phyloP scores from a whole-genome alignment of 1,284 basidiomycete genomes.

The Rhodotorula sp. region DNA sequence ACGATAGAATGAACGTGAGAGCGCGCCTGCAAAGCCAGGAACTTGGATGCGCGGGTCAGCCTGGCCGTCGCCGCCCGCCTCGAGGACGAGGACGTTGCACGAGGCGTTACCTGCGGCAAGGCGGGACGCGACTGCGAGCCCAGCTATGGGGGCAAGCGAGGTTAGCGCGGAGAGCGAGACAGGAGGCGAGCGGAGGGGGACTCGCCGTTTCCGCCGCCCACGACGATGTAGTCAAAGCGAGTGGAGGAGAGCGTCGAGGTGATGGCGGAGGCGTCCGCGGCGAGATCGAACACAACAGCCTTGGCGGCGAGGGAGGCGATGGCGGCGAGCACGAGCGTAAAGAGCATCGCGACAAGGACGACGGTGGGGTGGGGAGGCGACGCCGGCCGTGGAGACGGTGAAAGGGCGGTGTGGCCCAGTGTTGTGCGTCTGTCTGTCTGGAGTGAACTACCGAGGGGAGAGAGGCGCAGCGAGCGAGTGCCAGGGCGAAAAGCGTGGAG shows the following conservation, averaged over 20 bases:
- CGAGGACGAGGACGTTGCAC: slow-evolving; percentile 22
- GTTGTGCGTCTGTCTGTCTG: too few relatives aligned
- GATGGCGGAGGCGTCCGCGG: background rate
- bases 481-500: too few relatives aligned
- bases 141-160: slow-evolving; percentile 7
- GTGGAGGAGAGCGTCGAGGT: background rate
- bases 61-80: slow-evolving; percentile 18
- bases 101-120: slow-evolving; percentile 1
- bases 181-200: too few relatives aligned
- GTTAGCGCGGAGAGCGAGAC: background rate
- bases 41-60: slow-evolving; percentile 29
- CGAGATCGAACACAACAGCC: slow-evolving; percentile 19
- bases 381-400: background rate
- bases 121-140: slow-evolving; percentile 24
- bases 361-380: background rate
- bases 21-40: slow-evolving; percentile 20
- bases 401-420: background rate
- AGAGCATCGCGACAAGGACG: background rate
- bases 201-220: slow-evolving; percentile 18
- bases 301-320: slow-evolving; percentile 1
- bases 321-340: background rate
- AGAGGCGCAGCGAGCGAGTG: too few relatives aligned
- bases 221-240: slow-evolving; percentile 21
- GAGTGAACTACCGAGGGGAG: too few relatives aligned
- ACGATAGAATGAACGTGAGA: background rate